Evolutionary conservation across 2,329 filamentous ascomycete genomes (phyloP).

Genomic region (Venturia effusa): DNA sequence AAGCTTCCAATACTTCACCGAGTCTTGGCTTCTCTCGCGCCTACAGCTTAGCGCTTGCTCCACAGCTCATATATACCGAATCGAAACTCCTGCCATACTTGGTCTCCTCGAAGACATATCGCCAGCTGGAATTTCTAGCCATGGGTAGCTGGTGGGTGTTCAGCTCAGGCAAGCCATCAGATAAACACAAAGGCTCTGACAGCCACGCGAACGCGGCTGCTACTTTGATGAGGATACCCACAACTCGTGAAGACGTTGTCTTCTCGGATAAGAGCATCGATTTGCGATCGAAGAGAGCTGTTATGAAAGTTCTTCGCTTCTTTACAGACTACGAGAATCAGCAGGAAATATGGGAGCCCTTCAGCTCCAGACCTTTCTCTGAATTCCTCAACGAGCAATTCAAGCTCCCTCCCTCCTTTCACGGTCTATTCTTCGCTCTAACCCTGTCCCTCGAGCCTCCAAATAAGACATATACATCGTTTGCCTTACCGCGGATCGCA

Average conservation of each 20-base stretch:
- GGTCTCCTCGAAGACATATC: constrained; percentile 80
- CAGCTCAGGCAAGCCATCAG: constrained; percentile 22
- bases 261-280: constrained; percentile 70
- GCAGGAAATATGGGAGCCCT: constrained; percentile 46
- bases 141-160: constrained; percentile 89
- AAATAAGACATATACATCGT: constrained; percentile 48
- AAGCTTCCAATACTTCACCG: constrained; percentile 13
- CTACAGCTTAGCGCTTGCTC: constrained; percentile 75
- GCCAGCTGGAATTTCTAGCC: constrained; percentile 85
- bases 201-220: background rate
- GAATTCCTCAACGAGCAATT: constrained; percentile 47
- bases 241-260: constrained; percentile 73
- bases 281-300: constrained; percentile 66
- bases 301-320: constrained; percentile 94
- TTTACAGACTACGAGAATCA: constrained; percentile 61
- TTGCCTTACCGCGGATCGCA: constrained; percentile 62
- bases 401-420: constrained; percentile 50
- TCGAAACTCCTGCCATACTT: constrained; percentile 68
- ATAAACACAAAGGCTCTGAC: background rate
- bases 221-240: constrained; percentile 62
- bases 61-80: constrained; percentile 75
- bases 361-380: constrained; percentile 44
- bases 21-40: constrained; percentile 54
- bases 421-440: constrained; percentile 56
- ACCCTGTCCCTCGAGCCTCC: constrained; percentile 57